Percentiles rank a stretch among this genome's conserved stretches.
Evolutionary conservation across 306 rosid species (phyloP).

Genomic region (Vigna mungo): DNA sequence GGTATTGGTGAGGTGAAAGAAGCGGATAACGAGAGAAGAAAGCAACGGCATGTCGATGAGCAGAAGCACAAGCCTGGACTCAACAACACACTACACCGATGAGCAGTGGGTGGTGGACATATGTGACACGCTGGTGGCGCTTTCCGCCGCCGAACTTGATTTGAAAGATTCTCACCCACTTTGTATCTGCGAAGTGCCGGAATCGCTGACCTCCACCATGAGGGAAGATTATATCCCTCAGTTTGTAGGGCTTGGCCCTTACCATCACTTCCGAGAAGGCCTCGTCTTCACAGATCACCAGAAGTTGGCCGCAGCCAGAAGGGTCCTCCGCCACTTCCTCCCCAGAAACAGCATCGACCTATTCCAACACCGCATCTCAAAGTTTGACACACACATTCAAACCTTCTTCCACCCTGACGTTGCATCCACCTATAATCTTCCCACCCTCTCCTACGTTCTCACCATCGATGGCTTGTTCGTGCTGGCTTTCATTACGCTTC

Average conservation of each 20-base stretch:
- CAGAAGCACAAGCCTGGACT: neutral
- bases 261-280: constrained; percentile 13
- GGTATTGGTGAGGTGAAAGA: neutral
- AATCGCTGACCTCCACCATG: neutral
- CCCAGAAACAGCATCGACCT: neutral
- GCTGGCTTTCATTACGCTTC: neutral
- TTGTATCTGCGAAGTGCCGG: constrained; percentile 32
- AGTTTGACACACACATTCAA: neutral
- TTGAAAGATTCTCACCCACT: neutral
- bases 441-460: neutral
- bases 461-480: constrained; percentile 15
- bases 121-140: neutral
- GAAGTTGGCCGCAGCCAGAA: constrained; percentile 18
- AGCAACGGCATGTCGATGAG: neutral
- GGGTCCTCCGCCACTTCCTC: constrained; percentile 16
- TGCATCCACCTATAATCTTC: neutral
- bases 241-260: constrained; percentile 37
- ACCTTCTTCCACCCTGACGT: constrained; percentile 1
- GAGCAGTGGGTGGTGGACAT: neutral
- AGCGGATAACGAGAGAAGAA: neutral
- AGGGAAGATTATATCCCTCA: constrained; percentile 46
- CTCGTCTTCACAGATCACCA: neutral
- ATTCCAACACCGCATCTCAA: neutral
- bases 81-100: neutral
- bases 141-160: neutral